Evolutionary conservation across 768 basidiomycete genomes (phyloP).

Genomic region (Agrocybe chaxingu): DNA sequence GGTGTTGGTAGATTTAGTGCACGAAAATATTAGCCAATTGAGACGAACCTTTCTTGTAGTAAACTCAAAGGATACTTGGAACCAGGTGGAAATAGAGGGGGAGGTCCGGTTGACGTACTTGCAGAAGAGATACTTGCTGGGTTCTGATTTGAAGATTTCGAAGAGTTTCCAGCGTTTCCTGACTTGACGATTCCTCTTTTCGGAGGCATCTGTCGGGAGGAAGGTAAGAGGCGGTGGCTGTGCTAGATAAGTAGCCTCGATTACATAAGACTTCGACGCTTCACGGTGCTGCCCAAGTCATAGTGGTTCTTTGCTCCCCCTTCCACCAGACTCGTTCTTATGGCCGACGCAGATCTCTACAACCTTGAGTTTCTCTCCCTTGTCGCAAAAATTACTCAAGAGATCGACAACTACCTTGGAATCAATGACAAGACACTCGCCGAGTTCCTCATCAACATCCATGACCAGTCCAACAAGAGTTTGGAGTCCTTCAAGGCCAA

Average conservation of each 20-base stretch:
- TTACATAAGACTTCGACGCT: conserved; percentile 11
- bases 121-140: conserved; percentile 10
- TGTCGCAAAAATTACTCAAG: conserved; percentile 88
- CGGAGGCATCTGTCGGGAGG: conserved; percentile 47
- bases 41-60: conserved; percentile 67
- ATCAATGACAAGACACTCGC: conserved; percentile 90
- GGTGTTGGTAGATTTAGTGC: neutral
- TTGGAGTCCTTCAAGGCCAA: conserved; percentile 79
- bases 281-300: too few species aligned
- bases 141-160: conserved; percentile 42
- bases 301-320: conserved; percentile 1
- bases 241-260: neutral
- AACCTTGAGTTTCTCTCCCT: conserved; percentile 92
- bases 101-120: conserved; percentile 33
- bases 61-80: conserved; percentile 82
- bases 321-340: conserved; percentile 20
- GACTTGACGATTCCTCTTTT: conserved; percentile 79
- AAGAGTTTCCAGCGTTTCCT: conserved; percentile 87
- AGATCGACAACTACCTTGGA: conserved; percentile 84
- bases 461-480: conserved; percentile 74
- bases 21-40: neutral
- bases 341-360: conserved; percentile 79
- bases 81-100: conserved; percentile 76
- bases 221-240: neutral
- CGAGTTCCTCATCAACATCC: conserved; percentile 91